Evolutionary conservation across 2,329 filamentous ascomycete genomes (phyloP), one percentile per base, ranked within the genome.

Genomic region (Parasarocladium wereldwijsianum): DNA sequence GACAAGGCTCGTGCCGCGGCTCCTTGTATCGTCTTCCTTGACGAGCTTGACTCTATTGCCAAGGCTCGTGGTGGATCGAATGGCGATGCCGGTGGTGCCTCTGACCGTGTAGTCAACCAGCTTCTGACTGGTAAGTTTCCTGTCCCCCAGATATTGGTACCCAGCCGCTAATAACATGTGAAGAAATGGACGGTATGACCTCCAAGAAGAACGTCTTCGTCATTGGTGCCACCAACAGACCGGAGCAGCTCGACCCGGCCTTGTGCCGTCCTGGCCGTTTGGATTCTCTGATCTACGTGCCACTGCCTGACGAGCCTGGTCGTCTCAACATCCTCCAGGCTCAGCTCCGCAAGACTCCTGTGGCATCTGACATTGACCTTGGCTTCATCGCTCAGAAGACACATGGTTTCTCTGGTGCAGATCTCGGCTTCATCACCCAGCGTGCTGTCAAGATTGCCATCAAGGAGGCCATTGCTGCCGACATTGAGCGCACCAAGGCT

Each of bases 191-290:
- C 44, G 87, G 87, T 47, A 96, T 96, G 87, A 96, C 87, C 26
- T 94, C 87, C 22, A 98, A 98, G 82, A 98, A 98, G 81, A 98
- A 98, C 55, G 90, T 98, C 40, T 98, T 98, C 61, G 90, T 98
- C 41, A 98, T 98, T 46, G 90, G 90, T 55, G 90, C 90, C 26
- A 98, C 90, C 58, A 98, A 98, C 68, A 74, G 90, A 65, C 90
- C 90, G 24, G 90, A 98, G 66, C 90, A 96, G 66, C 81, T 98
- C 36, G 90, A 98, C 58, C 90, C 90, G 53, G 90, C 90, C 44
- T 72, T 98, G 45, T 94, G 87, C 72, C 86, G 90, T 71, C 90
- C 90, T 34, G 90, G 90, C 44, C 90, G 90, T 85, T 80, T 98
- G 28, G 90, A 98, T 58, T 96, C 87, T 21, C 76, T 98, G 42